Evolutionary conservation across 2,329 filamentous ascomycete species (phyloP).

Genomic region (Incumbomyces lentus): DNA sequence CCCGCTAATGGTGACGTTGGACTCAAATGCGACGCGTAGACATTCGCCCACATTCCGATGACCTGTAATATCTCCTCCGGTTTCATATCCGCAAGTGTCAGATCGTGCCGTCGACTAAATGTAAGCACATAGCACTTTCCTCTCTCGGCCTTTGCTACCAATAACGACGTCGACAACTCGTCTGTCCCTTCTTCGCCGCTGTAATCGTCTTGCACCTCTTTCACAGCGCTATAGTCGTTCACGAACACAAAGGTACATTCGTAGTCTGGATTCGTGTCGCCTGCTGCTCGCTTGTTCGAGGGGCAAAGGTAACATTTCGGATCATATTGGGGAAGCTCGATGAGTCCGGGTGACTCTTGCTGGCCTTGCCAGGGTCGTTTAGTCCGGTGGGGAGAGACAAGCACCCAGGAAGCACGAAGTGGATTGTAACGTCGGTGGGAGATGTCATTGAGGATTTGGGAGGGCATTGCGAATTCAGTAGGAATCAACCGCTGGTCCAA

Average conservation of each 20-base stretch:
- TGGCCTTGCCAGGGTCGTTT: constrained; percentile 95
- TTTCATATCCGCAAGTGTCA: constrained; percentile 84
- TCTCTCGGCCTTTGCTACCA: constrained; percentile 75
- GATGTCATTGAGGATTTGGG: constrained; percentile 81
- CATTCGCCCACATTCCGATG: constrained; percentile 80
- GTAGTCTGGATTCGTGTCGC: constrained; percentile 78
- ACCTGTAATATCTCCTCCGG: constrained; percentile 68
- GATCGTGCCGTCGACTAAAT: constrained; percentile 80
- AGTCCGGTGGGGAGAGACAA: constrained; percentile 91
- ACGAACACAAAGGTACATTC: constrained; percentile 84
- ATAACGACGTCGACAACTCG: constrained; percentile 63
- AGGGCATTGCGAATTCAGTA: constrained; percentile 46
- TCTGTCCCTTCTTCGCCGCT: constrained; percentile 21
- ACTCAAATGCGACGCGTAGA: constrained; percentile 75
- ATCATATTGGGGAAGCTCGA: constrained; percentile 69
- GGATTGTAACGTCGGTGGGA: constrained; percentile 92
- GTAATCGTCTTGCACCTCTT: constrained; percentile 83
- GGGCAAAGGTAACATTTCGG: constrained; percentile 92
- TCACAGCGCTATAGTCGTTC: constrained; percentile 95
- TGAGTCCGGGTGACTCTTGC: constrained; percentile 61
- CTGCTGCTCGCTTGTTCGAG: constrained; percentile 76
- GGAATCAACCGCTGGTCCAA: too few relatives aligned
- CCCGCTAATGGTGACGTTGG: constrained; percentile 54
- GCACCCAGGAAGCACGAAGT: constrained; percentile 77
- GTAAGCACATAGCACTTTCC: constrained; percentile 96